Percentiles rank a stretch among this genome's conserved stretches.
Evolutionary conservation across 2,329 filamentous ascomycete genomes (phyloP).

Genomic region (Plenodomus biglobosus): DNA sequence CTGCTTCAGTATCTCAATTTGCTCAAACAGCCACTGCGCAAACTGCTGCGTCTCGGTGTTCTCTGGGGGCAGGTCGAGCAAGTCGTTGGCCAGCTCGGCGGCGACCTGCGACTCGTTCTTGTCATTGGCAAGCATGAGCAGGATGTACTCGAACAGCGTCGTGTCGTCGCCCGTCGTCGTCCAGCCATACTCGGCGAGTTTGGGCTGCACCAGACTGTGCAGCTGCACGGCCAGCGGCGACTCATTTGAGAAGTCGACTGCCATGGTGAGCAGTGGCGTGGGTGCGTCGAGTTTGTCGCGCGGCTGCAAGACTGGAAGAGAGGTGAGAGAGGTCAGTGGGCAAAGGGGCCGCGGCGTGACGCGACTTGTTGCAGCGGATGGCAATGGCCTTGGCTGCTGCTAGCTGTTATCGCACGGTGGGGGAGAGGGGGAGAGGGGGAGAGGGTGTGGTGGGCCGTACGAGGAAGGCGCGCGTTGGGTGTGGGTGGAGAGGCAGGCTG

Average conservation of each 20-base stretch:
- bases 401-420: too few relatives aligned
- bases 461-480: conserved; percentile 11
- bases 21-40: conserved; percentile 88
- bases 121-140: conserved; percentile 94
- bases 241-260: conserved; percentile 73
- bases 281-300: conserved; percentile 13
- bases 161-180: conserved; percentile 77
- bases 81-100: conserved; percentile 80
- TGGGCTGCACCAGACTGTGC: conserved; percentile 79
- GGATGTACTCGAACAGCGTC: conserved; percentile 91
- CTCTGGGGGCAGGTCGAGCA: conserved; percentile 78
- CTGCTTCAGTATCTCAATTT: conserved; percentile 69
- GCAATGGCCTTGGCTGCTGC: conserved; percentile 20
- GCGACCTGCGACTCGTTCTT: conserved; percentile 91
- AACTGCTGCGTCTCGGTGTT: conserved; percentile 83
- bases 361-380: conserved; percentile 22
- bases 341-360: not conserved
- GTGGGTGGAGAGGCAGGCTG: conserved; percentile 7
- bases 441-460: conserved; percentile 10
- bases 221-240: conserved; percentile 85
- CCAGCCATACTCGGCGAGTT: conserved; percentile 92
- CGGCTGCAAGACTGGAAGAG: conserved; percentile 17
- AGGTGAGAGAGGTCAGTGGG: conserved; percentile 25
- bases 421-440: too few relatives aligned
- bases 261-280: conserved; percentile 57